Evolutionary conservation across 2,329 filamentous ascomycete genomes (phyloP).

Genomic region (Colletotrichum chlorophyti): DNA sequence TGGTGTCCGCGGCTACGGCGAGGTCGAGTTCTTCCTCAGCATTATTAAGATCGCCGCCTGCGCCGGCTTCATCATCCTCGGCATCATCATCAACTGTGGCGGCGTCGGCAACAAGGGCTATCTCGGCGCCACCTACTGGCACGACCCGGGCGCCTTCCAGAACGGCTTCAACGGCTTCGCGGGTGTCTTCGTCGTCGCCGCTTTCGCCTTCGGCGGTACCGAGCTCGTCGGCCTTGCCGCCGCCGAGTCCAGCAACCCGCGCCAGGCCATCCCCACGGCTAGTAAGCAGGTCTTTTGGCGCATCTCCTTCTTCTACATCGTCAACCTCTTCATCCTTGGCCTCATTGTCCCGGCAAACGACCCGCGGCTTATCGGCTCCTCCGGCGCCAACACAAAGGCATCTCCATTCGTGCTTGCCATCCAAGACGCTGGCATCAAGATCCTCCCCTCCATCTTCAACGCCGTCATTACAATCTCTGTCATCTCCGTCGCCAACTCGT

Average conservation of each 20-base stretch:
- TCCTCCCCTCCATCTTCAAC: conserved; percentile 60
- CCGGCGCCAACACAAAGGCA: conserved; percentile 49
- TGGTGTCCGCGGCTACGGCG: conserved; percentile 64
- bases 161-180: conserved; percentile 35
- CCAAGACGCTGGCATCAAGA: conserved; percentile 55
- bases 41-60: conserved; percentile 57
- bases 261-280: conserved; percentile 34
- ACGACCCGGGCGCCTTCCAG: conserved; percentile 31
- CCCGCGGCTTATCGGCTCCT: conserved; percentile 30
- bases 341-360: conserved; percentile 32
- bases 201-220: conserved; percentile 32
- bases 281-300: conserved; percentile 34
- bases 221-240: conserved; percentile 35
- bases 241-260: conserved; percentile 33
- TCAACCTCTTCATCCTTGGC: conserved; percentile 32
- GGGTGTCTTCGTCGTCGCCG: conserved; percentile 30
- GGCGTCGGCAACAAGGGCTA: conserved; percentile 31
- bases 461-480: conserved; percentile 56
- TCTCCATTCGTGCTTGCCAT: conserved; percentile 61
- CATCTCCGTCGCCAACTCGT: conserved; percentile 59
- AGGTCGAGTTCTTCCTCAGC: conserved; percentile 65
- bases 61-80: conserved; percentile 30
- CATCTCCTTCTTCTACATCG: conserved; percentile 33
- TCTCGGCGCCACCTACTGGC: conserved; percentile 32
- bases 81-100: conserved; percentile 32